These are phyloP conservation scores for Talaromyces sp. DNA, from an alignment of 2,329 filamentous ascomycete genomes.

Conservation along the genomic window DNA sequence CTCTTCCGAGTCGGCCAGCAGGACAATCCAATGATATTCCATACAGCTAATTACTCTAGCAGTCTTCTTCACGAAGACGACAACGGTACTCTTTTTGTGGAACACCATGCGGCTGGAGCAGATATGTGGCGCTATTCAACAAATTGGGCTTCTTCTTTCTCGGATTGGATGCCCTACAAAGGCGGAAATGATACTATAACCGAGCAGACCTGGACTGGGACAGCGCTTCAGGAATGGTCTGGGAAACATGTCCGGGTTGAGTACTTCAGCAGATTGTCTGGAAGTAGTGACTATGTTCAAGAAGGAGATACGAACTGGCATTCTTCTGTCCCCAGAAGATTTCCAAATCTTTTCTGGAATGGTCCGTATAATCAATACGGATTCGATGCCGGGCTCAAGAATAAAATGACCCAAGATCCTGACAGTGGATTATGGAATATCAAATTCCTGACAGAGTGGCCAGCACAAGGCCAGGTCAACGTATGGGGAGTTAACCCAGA, in stretches of 20 bases:
- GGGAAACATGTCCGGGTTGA: constrained; percentile 59
- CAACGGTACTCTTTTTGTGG: constrained; percentile 43
- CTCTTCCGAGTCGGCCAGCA: constrained; percentile 53
- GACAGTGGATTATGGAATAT: constrained; percentile 51
- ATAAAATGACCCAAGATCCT: constrained; percentile 45
- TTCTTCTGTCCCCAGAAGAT: constrained; percentile 41
- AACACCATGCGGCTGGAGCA: constrained; percentile 57
- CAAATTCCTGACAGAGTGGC: constrained; percentile 60
- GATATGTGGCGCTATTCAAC: constrained; percentile 58
- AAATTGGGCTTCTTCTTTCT: constrained; percentile 56
- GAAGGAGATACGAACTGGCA: constrained; percentile 49
- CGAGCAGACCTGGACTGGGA: constrained; percentile 53
- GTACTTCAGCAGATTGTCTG: constrained; percentile 55
- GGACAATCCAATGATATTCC: constrained; percentile 57
- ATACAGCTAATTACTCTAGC: constrained; percentile 54
- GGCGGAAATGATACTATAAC: constrained; percentile 46
- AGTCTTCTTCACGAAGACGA: constrained; percentile 44
- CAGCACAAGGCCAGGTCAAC: constrained; percentile 56
- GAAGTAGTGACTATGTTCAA: constrained; percentile 56
- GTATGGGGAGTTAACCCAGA: constrained; percentile 62
- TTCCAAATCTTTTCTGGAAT: constrained; percentile 58
- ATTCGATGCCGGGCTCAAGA: constrained; percentile 54
- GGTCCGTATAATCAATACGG: constrained; percentile 60
- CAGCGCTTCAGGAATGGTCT: constrained; percentile 51
- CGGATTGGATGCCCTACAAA: constrained; percentile 52